Conservation (phyloP, 2,329 filamentous ascomycete genomes). For the Aspergillus pseudoterreus region DNA sequence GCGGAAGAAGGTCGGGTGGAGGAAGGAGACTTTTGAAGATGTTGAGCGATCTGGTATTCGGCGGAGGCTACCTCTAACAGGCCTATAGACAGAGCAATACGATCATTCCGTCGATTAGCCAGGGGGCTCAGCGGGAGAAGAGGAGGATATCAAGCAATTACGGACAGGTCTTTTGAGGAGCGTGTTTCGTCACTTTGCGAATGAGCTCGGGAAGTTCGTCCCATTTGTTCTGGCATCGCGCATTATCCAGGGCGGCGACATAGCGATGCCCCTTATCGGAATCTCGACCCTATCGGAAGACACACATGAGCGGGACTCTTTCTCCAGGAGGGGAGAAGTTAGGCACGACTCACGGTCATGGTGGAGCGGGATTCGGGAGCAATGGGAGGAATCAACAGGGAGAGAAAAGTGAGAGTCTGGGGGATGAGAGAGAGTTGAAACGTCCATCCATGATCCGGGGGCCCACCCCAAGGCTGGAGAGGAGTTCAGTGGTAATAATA, state of each 20-base stretch:
- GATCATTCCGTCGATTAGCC: conserved; percentile 3
- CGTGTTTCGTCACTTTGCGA: conserved; percentile 92
- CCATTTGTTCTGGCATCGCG: conserved; percentile 87
- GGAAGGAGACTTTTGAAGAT: conserved; percentile 37
- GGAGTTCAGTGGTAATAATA: not conserved
- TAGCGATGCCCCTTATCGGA: conserved; percentile 78
- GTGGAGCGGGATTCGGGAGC: conserved; percentile 9
- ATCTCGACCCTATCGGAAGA: conserved; percentile 42
- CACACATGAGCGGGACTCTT: not conserved
- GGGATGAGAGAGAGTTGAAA: conserved; percentile 5
- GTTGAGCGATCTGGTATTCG: conserved; percentile 62
- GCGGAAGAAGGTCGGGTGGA: conserved; percentile 35
- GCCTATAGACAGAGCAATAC: conserved; percentile 45
- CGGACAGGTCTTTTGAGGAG: conserved; percentile 76
- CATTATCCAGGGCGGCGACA: conserved; percentile 75
- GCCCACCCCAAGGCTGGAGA: conserved; percentile 16
- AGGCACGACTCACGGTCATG: conserved; percentile 20
- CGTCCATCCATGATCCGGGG: not conserved
- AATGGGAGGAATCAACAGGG: not conserved
- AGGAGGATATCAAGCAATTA: conserved; percentile 12
- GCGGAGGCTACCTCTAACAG: conserved; percentile 66
- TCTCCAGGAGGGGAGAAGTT: conserved; percentile 3
- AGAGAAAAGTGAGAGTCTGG: conserved; percentile 4
- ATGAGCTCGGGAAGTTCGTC: conserved; percentile 79
- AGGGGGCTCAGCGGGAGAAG: not conserved